Base-by-base conservation (phyloP, 1,284 basidiomycete species). In the Leccinum pallidistipes region DNA sequence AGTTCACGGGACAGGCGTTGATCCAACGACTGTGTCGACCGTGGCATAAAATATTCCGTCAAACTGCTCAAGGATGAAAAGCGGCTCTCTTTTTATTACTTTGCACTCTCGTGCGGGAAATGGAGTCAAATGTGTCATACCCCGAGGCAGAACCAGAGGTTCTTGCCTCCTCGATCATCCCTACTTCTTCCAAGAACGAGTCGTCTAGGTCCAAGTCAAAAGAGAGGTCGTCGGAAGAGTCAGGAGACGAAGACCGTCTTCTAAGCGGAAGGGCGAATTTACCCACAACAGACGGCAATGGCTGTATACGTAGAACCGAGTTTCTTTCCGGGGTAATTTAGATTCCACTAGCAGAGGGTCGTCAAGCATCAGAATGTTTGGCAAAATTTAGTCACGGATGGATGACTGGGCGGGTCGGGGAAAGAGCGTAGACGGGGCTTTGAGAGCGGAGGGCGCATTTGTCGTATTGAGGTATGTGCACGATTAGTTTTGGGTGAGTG, bases 111-210 rank as follows among this genome's bases (percentile, higher is more conserved):
- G 54, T 57, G 60, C 31, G n/a, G 57, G 49, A 69, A 11, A 56
- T 18, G 38, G 4, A 62, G 55, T 56, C 52, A 59, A 60, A 67
- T 0, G 47, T 56, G 57, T 62, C 60, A 57, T 68, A 66, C 71
- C 70, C 24, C 24, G 38, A 32, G 63, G 49, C 58, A 14, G 58
- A 59, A 38, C 40, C 34, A 34, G 61, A 56, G 3, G 31, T 67
- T 64, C 38, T 10, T 59, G 31, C 47, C 36, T 65, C 65, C 62
- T 73, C 74, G 24, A 73, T 67, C 62, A 59, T 71, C 21, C 70
- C 74, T 61, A 74, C 62, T 59, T 74, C 73, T 56, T 73, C 72
- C 32, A 76, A 57, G 49, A 75, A 69, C 5, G 62, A 63, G n/a
- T 71, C 69, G 12, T 70, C 62, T 7, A 75, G 51, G 11, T 70